Evolutionary conservation across 805 yeast species (phyloP), one percentile per base, ranked within the genome.

Genomic region (Myxozyma udenii): DNA sequence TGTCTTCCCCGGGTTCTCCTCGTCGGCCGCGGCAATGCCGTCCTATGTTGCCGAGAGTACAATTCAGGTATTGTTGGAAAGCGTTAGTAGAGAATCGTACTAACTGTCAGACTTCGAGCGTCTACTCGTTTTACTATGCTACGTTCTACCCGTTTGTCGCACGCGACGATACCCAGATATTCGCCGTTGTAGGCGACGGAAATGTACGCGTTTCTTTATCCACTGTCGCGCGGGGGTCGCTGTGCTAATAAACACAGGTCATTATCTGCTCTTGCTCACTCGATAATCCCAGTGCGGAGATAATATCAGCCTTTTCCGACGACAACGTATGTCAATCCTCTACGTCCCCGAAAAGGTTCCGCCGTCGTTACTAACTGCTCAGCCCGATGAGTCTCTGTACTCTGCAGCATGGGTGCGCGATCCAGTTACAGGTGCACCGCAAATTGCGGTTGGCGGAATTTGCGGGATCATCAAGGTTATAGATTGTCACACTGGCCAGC

Each of bases 381-480:
- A 51, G 57, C 50, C 51, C 32, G 49, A 51, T 11, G 58, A 54
- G 23, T 41, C 55, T 22, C 43, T 54, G n/a, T 54, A 56, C 32
- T 54, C 58, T 4, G 48, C 23, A 3, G 50, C 60, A 4, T 54
- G 57, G 53, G 47, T 50, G 2, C 18, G 23, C 3, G 46, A 48
- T 35, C 44, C 58, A 2, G 25, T 21, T 14, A 48, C 52, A 1
- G 57, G 58, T 14, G 40, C 30, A 19, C 58, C 58, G 9, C 41
- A 46, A 47, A 48, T 54, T 19, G 57, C 57, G n/a, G 53, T 48
- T 12, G 58, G 58, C 26, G 58, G 58, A 4, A 54, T 51, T 21
- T 46, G 48, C 21, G 58, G 58, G 18, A 44, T 47, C 24, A 44
- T 54, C 25, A 54, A 54, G 37, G 36, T 54, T 9, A 43, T 54